Percentiles rank a stretch among this genome's conserved stretches.
Conservation (phyloP, 768 basidiomycete species). For the Leucocoprinus sp. region DNA sequence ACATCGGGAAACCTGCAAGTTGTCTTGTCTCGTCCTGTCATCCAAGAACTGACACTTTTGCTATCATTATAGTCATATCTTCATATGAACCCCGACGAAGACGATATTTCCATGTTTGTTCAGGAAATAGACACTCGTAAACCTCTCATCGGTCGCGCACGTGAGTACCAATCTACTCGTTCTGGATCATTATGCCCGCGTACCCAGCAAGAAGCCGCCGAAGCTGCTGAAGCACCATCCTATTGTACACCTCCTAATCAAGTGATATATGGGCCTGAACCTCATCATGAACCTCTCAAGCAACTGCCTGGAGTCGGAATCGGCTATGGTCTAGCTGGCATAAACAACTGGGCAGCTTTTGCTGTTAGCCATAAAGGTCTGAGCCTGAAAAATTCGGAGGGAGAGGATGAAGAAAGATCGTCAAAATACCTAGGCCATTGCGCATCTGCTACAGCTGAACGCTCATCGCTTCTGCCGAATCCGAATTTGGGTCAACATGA, state of each 20-base stretch:
- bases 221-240: neutral
- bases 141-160: slow-evolving; percentile 41
- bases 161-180: slow-evolving; percentile 2
- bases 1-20: neutral
- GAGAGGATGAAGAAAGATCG: neutral
- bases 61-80: slow-evolving; percentile 3
- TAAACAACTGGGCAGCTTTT: slow-evolving; percentile 4
- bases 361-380: too few species aligned
- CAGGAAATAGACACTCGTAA: slow-evolving; percentile 68
- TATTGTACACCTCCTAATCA: neutral
- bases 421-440: too few species aligned
- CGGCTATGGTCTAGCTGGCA: slow-evolving; percentile 5
- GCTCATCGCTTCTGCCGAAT: neutral
- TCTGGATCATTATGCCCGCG: neutral
- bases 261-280: neutral
- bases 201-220: neutral
- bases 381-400: neutral
- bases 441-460: neutral
- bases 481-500: neutral
- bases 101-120: slow-evolving; percentile 72
- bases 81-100: slow-evolving; percentile 49
- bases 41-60: neutral
- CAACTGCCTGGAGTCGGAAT: slow-evolving; percentile 2
- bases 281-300: neutral
- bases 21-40: neutral